Percentiles rank a stretch among this genome's conserved stretches.
Evolutionary conservation across 345 rosid genomes (phyloP).

Genomic region (Hevea brasiliensis): DNA sequence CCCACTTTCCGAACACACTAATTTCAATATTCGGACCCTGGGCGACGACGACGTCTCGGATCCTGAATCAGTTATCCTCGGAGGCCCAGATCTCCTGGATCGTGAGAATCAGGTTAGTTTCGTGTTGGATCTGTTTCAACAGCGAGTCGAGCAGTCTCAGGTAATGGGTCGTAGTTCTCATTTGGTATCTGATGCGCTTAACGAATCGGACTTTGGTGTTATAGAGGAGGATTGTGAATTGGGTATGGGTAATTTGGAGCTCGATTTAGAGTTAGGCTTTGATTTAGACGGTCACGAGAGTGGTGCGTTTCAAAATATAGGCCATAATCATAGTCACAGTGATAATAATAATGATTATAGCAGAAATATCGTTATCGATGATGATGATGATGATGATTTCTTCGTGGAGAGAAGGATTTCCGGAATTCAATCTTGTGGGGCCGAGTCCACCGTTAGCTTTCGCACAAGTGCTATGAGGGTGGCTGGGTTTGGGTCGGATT

Average conservation of each 20-base stretch:
- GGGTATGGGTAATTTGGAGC: constrained; percentile 38
- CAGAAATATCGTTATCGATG: constrained; percentile 16
- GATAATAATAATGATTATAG: constrained; percentile 9
- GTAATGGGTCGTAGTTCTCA: constrained; percentile 30
- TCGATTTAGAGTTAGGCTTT: constrained; percentile 49
- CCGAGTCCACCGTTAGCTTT: constrained; percentile 22
- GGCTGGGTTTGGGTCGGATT: constrained; percentile 46
- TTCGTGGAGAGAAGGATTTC: constrained; percentile 49
- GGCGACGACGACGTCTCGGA: constrained; percentile 32
- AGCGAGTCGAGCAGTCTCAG: constrained; percentile 88
- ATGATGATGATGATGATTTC: constrained; percentile 45
- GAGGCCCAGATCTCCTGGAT: constrained; percentile 48
- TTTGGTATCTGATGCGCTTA: constrained; percentile 36
- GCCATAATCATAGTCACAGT: constrained; percentile 20
- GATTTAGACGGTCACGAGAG: constrained; percentile 41
- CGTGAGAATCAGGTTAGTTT: constrained; percentile 67
- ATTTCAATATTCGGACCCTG: neutral
- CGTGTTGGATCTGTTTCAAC: constrained; percentile 88
- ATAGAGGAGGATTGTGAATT: constrained; percentile 37
- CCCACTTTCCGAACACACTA: neutral
- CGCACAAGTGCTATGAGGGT: constrained; percentile 32
- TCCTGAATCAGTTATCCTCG: constrained; percentile 31
- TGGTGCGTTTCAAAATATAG: constrained; percentile 35
- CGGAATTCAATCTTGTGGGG: constrained; percentile 39
- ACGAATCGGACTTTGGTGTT: constrained; percentile 42